Percentiles rank a stretch among this genome's conserved stretches.
These are phyloP conservation scores for Vitis hybrid DNA, from an alignment of 177 flowering plant genomes.

Conservation along the genomic window DNA sequence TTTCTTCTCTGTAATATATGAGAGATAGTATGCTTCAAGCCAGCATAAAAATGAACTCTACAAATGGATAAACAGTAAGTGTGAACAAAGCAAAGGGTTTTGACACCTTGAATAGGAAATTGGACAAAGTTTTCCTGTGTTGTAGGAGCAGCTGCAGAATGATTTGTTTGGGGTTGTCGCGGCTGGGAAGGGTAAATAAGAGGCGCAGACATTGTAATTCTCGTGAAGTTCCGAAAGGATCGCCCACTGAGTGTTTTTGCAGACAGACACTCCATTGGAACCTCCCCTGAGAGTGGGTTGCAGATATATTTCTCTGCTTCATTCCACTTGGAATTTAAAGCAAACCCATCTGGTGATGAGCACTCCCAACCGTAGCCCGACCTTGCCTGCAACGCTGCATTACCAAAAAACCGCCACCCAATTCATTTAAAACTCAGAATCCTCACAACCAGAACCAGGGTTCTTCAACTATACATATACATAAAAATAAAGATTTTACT, in stretches of 20 bases:
- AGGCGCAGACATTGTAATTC: constrained; percentile 72
- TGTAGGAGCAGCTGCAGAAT: constrained; percentile 12
- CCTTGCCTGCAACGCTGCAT: constrained; percentile 76
- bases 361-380: constrained; percentile 62
- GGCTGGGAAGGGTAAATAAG: constrained; percentile 43
- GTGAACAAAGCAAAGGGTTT: neutral
- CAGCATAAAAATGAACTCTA: neutral
- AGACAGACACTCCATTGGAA: constrained; percentile 87
- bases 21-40: neutral
- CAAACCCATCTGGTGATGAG: constrained; percentile 67
- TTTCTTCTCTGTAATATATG: constrained; percentile 32
- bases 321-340: constrained; percentile 82
- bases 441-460: neutral
- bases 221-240: constrained; percentile 40
- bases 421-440: neutral
- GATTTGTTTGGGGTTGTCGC: constrained; percentile 23
- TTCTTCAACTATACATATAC: too few relatives aligned
- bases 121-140: constrained; percentile 20
- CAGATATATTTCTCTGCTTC: constrained; percentile 92
- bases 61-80: neutral
- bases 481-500: neutral
- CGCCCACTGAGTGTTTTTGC: constrained; percentile 67
- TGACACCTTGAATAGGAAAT: constrained; percentile 33
- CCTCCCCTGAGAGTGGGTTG: constrained; percentile 88
- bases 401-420: neutral